phyloP scores from a whole-genome alignment of 2,329 filamentous ascomycete genomes.

The Aspergillus awamori region DNA sequence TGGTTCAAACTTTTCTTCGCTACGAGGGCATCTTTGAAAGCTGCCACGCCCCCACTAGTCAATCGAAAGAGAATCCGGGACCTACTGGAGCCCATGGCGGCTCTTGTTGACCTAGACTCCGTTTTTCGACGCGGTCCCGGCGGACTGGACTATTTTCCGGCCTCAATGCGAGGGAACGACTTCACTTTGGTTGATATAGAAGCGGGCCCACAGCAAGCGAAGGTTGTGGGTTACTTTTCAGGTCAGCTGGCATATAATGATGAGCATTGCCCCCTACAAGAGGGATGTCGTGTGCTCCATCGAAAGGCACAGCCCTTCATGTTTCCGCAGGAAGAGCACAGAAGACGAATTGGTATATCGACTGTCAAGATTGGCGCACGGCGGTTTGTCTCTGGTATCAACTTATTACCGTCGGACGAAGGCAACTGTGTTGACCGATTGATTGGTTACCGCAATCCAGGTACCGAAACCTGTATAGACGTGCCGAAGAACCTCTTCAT shows the following conservation, averaged over 20 bases:
- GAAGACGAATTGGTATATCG: slow-evolving; percentile 8
- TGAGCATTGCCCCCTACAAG: neutral
- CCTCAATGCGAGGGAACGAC: neutral
- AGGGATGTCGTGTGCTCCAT: slow-evolving; percentile 13
- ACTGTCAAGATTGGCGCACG: slow-evolving; percentile 11
- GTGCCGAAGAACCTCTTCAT: neutral
- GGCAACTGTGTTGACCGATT: neutral
- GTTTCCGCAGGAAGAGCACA: neutral
- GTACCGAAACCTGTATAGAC: neutral
- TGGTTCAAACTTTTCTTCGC: slow-evolving; percentile 19
- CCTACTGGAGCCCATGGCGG: slow-evolving; percentile 19
- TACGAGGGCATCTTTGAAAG: neutral
- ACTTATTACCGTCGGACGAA: neutral
- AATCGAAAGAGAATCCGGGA: slow-evolving; percentile 17
- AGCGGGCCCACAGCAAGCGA: neutral
- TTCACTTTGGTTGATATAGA: neutral
- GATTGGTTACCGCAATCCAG: slow-evolving; percentile 10
- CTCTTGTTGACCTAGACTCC: slow-evolving; percentile 10
- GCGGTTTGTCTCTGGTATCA: slow-evolving; percentile 13
- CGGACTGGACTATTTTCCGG: too few species aligned
- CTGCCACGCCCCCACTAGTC: neutral
- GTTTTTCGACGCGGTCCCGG: too few species aligned
- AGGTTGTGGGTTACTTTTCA: neutral
- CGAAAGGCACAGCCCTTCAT: neutral
- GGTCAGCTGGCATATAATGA: neutral